Percentiles rank a stretch among this genome's conserved stretches.
phyloP scores from a whole-genome alignment of 208 protist species.

The Acanthamoeba sp. region DNA sequence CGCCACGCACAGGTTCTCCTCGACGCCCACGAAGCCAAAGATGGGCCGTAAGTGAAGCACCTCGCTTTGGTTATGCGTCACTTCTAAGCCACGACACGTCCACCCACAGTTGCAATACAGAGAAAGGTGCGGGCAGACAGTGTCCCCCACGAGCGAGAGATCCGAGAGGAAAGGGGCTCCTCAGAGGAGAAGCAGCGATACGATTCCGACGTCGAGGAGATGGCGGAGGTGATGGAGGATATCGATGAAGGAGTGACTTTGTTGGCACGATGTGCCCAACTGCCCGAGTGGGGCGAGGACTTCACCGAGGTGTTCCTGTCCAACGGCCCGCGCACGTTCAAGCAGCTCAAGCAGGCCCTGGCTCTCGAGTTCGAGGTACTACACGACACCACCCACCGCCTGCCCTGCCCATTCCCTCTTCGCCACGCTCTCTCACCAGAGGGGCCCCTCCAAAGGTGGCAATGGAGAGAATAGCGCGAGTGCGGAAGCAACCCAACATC shows the following conservation, averaged over 20 bases:
- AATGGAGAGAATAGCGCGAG: background rate
- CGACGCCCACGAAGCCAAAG: too few relatives aligned
- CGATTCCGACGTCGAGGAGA: background rate
- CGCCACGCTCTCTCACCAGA: too few relatives aligned
- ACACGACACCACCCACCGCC: too few relatives aligned
- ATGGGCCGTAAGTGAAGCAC: too few relatives aligned
- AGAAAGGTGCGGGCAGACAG: too few relatives aligned
- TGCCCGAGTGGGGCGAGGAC: constrained; percentile 46
- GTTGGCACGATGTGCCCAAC: constrained; percentile 26
- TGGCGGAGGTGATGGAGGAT: background rate
- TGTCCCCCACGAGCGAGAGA: too few relatives aligned
- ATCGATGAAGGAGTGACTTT: background rate
- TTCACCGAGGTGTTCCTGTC: constrained; percentile 30
- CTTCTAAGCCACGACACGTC: too few relatives aligned
- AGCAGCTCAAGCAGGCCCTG: background rate
- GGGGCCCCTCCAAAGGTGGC: background rate
- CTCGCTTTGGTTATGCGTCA: too few relatives aligned
- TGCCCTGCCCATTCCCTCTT: too few relatives aligned
- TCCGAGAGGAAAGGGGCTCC: too few relatives aligned
- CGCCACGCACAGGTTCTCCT: too few relatives aligned
- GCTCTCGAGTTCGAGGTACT: constrained; percentile 9
- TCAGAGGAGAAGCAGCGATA: background rate
- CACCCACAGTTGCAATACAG: too few relatives aligned
- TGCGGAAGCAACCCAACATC: constrained; percentile 30
- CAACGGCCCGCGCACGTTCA: background rate